Evolutionary conservation across 2,329 filamentous ascomycete genomes (phyloP), one percentile per base, ranked within the genome.

Genomic region (Allantophomopsis lycopodina): DNA sequence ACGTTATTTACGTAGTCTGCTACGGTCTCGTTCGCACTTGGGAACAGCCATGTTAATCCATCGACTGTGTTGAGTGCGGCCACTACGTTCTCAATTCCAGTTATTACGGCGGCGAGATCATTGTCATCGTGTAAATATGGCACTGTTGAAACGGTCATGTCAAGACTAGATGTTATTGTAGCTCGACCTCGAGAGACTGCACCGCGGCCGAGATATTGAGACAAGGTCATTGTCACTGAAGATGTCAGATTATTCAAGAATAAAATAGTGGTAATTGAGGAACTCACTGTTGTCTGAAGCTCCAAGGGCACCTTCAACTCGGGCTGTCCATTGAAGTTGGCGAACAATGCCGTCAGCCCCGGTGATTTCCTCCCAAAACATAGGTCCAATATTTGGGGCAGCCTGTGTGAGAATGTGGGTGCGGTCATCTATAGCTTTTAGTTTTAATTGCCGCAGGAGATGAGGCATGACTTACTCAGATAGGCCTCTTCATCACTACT

Each of bases 171-270:
- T 32, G 67, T 73, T 50, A 82, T 79, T 11, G 71, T 74, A 46
- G 77, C 68, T 35, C 69, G 62, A 36, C 77, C 77, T 32, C 74
- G 64, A 12, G 76, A 77, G n/a, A 67, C 69, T 16, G 70, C 62
- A 32, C 78, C 76, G 40, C 75, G 71, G 28, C 75, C 75, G 20
- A 83, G 74, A 57, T 83, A 80, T 48, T 73, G 68, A 45, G 64
- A 69, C 48, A 76, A 64, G 12, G 64, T 67, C 54, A 73, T 69
- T 23, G 66, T 59, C 4, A 6, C 23, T 28, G 11, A 3, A 10
- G 3, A 28, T 8, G 23, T 28, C 11, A 36, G 35, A 17, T 40
- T 12, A n/a, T 38, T 31, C n/a, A 38, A 28, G 23, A 28, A 3
- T 4, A 28, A 6, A 8, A 28, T 28, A 10, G 23, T 10, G 23